Base-by-base conservation (phyloP, 495 filamentous ascomycete genomes). In the Rhizodiscina lignyota region DNA sequence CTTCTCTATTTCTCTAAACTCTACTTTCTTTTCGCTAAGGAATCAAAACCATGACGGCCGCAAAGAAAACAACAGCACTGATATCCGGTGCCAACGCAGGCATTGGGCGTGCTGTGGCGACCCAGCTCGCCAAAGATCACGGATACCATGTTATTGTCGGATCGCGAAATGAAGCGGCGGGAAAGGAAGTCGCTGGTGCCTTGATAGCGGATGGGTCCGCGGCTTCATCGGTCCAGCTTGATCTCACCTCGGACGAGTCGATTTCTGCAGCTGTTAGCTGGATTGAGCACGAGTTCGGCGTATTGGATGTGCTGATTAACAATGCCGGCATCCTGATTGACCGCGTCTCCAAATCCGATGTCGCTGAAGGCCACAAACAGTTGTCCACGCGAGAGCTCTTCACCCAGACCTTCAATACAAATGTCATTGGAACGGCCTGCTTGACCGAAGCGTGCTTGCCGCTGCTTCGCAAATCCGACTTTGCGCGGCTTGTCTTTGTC, bases 91-190 rank as follows among this genome's bases (percentile, higher is more conserved):
- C n/a, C n/a, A n/a, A n/a, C n/a, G n/a, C n/a, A n/a, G n/a, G n/a
- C n/a, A n/a, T n/a, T n/a, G n/a, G n/a, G n/a, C n/a, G n/a, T n/a
- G n/a, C n/a, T n/a, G n/a, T n/a, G n/a, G n/a, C n/a, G n/a, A n/a
- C n/a, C n/a, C n/a, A n/a, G n/a, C n/a, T n/a, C n/a, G n/a, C n/a
- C n/a, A n/a, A n/a, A n/a, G n/a, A n/a, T n/a, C n/a, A 38, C 35
- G 15, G 13, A 13, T 35, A 34, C 31, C 40, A 43, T 23, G 40
- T 43, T 16, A 31, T 43, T 21, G 34, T 43, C 37, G 40, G 40
- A 4, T 18, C 29, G 10, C 40, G 40, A 11, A 37, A 31, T 21
- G 16, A 3, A 2, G 18, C n/a, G 4, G 31, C 28, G 11, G 40
- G 40, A 21, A 18, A 24, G 5, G 27, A 31, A 18, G 40, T 21